These are phyloP conservation scores for Coemansia sp. DNA, from an alignment of 192 early-diverging fungal genomes.

Conservation along the genomic window DNA sequence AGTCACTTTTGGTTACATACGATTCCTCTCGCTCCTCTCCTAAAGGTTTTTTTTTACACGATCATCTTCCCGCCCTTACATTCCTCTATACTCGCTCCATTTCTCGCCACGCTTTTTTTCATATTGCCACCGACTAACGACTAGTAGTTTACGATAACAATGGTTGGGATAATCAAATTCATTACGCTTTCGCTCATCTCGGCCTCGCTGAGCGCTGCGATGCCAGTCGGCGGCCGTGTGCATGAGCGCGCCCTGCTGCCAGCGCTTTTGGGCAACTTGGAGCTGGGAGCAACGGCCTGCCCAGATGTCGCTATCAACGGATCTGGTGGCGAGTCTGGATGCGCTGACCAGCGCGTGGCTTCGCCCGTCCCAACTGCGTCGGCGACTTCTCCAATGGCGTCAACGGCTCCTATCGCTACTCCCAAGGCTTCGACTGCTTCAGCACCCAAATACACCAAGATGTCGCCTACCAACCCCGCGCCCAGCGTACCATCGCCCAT, in stretches of 20 bases:
- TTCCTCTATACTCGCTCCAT: not conserved
- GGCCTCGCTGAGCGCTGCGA: slow-evolving; percentile 8
- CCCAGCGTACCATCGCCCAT: slow-evolving; percentile 8
- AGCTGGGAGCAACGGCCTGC: slow-evolving; percentile 39
- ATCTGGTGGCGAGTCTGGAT: slow-evolving; percentile 18
- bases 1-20: not conserved
- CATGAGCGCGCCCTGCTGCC: slow-evolving; percentile 42
- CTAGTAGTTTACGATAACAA: slow-evolving; percentile 1
- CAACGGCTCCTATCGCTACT: not conserved
- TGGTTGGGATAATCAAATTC: slow-evolving; percentile 33
- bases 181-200: slow-evolving; percentile 15
- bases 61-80: no score
- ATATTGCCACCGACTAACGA: not conserved
- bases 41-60: no score
- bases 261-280: slow-evolving; percentile 46
- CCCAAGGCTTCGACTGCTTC: not conserved
- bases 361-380: not conserved
- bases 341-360: slow-evolving; percentile 13
- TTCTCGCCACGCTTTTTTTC: not conserved
- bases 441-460: slow-evolving; percentile 18
- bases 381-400: not conserved
- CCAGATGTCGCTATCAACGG: slow-evolving; percentile 40
- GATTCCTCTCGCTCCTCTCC: not conserved
- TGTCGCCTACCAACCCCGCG: not conserved
- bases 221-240: slow-evolving; percentile 4